These are phyloP conservation scores for Pythium insidiosum DNA, from an alignment of 352 stramenopile genomes.

Conservation along the genomic window DNA sequence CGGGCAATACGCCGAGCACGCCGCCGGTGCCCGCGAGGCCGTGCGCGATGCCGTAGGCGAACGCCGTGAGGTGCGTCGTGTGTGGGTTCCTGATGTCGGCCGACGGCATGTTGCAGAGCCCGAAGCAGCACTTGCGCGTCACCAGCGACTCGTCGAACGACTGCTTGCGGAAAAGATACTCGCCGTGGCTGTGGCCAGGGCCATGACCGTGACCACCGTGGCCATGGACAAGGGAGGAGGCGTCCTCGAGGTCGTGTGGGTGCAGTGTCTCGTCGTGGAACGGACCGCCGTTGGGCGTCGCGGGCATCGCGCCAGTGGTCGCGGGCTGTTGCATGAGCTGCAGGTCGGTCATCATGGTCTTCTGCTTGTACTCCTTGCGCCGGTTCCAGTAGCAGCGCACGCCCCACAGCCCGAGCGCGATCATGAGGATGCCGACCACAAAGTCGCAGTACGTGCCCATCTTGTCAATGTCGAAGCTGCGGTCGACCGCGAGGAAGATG, in stretches of 20 bases:
- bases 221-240: neutral
- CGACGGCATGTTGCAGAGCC: slow-evolving; percentile 24
- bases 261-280: slow-evolving; percentile 11
- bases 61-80: slow-evolving; percentile 26
- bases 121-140: slow-evolving; percentile 31
- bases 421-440: slow-evolving; percentile 54
- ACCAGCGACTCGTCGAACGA: slow-evolving; percentile 27
- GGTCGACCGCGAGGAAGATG: slow-evolving; percentile 45
- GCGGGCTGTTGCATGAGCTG: slow-evolving; percentile 14
- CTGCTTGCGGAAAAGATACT: slow-evolving; percentile 9
- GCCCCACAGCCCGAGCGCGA: slow-evolving; percentile 31
- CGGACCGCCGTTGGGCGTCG: slow-evolving; percentile 6
- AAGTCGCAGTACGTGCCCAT: slow-evolving; percentile 46
- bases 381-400: slow-evolving; percentile 30
- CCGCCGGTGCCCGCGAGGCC: slow-evolving; percentile 46
- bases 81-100: slow-evolving; percentile 33
- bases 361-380: slow-evolving; percentile 24
- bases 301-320: slow-evolving; percentile 2
- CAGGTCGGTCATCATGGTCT: slow-evolving; percentile 18
- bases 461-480: slow-evolving; percentile 26
- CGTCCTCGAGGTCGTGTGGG: neutral
- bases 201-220: neutral
- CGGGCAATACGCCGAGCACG: slow-evolving; percentile 61
- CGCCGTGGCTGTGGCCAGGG: neutral
- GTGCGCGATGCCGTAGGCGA: slow-evolving; percentile 61